A percentile compares a stretch with the other conserved stretches of the same genome.
Evolutionary conservation across 1,284 basidiomycete genomes (phyloP).

Genomic region (Schizophyllum amplum): DNA sequence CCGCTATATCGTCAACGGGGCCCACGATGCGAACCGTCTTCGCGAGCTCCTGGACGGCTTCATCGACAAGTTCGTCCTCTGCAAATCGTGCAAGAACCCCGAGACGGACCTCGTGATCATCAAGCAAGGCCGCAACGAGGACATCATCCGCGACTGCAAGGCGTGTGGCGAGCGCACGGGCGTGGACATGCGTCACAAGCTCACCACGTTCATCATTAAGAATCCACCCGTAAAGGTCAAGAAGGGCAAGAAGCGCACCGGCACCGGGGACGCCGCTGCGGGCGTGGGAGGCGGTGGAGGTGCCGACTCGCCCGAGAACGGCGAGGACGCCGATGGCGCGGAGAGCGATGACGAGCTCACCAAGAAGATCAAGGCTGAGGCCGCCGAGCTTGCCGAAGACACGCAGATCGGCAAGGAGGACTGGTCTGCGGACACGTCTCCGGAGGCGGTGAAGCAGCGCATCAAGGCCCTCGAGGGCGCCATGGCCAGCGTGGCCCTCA

Average conservation of each 20-base stretch:
- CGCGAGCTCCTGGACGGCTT: slow-evolving; percentile 95
- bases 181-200: slow-evolving; percentile 96
- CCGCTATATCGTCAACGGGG: slow-evolving; percentile 98
- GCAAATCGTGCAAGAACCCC: slow-evolving; percentile 97
- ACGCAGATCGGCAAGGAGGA: slow-evolving; percentile 61
- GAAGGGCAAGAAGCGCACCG: slow-evolving; percentile 65
- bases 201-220: slow-evolving; percentile 95
- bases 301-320: slow-evolving; percentile 27
- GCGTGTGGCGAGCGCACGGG: slow-evolving; percentile 91
- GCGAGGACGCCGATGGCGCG: slow-evolving; percentile 28
- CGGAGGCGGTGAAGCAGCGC: slow-evolving; percentile 86
- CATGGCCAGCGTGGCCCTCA: slow-evolving; percentile 48
- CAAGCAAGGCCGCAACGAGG: slow-evolving; percentile 64
- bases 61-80: slow-evolving; percentile 98
- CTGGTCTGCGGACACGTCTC: slow-evolving; percentile 88
- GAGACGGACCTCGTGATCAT: slow-evolving; percentile 95
- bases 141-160: slow-evolving; percentile 96
- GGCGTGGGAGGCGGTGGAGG: slow-evolving; percentile 47
- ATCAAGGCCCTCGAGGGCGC: slow-evolving; percentile 70
- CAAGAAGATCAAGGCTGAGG: slow-evolving; percentile 78
- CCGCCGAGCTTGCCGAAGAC: slow-evolving; percentile 66
- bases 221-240: slow-evolving; percentile 90
- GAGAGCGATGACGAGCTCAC: slow-evolving; percentile 80
- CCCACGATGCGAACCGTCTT: slow-evolving; percentile 87
- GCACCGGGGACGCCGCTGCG: slow-evolving; percentile 40